Percentiles rank a stretch among this genome's conserved stretches.
Conservation (phyloP, 2,329 filamentous ascomycete species). For the Pseudogymnoascus verrucosus region DNA sequence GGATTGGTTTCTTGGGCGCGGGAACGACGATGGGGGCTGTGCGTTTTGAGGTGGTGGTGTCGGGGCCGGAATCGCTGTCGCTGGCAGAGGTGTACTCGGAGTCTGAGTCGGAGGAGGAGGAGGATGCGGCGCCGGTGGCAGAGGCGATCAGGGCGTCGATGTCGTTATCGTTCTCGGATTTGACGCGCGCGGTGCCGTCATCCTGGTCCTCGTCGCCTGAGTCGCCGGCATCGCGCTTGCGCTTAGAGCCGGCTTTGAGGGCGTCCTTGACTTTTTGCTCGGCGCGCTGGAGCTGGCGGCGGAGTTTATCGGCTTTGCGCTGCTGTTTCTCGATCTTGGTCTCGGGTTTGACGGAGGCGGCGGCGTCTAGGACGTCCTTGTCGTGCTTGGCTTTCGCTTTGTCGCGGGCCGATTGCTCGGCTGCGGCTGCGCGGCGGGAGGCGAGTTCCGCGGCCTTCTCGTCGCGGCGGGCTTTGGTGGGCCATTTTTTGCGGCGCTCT, state of each 20-base stretch:
- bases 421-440: conserved; percentile 23
- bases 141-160: conserved; percentile 11
- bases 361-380: conserved; percentile 45
- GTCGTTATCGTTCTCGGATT: background rate
- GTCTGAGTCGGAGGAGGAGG: conserved; percentile 18
- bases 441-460: conserved; percentile 48
- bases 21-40: conserved; percentile 26
- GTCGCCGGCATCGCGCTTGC: conserved; percentile 60
- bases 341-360: conserved; percentile 32
- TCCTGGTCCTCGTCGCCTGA: conserved; percentile 50
- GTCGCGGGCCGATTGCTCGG: conserved; percentile 13
- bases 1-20: conserved; percentile 49
- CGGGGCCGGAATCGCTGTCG: conserved; percentile 50
- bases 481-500: conserved; percentile 72
- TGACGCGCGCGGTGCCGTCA: conserved; percentile 18
- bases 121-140: background rate
- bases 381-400: conserved; percentile 26
- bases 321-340: conserved; percentile 46
- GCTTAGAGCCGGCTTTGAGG: conserved; percentile 49
- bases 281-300: conserved; percentile 59
- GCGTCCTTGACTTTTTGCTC: conserved; percentile 38
- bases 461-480: conserved; percentile 63
- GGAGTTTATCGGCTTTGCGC: conserved; percentile 51
- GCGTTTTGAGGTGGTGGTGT: conserved; percentile 45
- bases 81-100: conserved; percentile 30